Percentiles rank a stretch among this genome's conserved stretches.
phyloP scores from a whole-genome alignment of 192 early-diverging fungal genomes.

The Coemansia sp. region DNA sequence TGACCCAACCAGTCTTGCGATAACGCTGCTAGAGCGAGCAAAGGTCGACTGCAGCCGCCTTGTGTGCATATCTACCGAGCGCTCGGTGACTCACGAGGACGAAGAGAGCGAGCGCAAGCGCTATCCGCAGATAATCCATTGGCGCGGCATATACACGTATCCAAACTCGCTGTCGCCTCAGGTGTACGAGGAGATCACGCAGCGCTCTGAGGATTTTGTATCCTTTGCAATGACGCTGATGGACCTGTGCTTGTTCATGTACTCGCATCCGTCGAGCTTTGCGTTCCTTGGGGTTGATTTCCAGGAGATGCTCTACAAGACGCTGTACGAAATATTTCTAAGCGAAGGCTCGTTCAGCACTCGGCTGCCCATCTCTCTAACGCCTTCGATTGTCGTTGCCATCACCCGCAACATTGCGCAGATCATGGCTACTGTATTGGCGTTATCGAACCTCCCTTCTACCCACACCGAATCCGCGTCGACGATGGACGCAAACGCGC shows the following conservation, averaged over 20 bases:
- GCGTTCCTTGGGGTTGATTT: conserved; percentile 46
- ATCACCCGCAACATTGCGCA: conserved; percentile 51
- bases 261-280: conserved; percentile 52
- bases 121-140: conserved; percentile 44
- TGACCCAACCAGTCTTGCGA: conserved; percentile 36
- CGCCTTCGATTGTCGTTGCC: conserved; percentile 40
- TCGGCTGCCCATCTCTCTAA: conserved; percentile 41
- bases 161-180: conserved; percentile 49
- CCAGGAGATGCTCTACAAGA: conserved; percentile 52
- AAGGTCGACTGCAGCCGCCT: conserved; percentile 47
- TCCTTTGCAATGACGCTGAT: conserved; percentile 46
- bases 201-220: conserved; percentile 48
- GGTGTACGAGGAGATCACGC: conserved; percentile 46
- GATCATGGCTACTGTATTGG: conserved; percentile 47
- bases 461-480: background rate
- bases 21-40: conserved; percentile 42
- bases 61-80: conserved; percentile 47
- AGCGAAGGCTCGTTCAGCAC: conserved; percentile 43
- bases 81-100: conserved; percentile 33
- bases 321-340: conserved; percentile 48
- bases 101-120: conserved; percentile 28
- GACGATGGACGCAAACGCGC: background rate
- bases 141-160: conserved; percentile 44
- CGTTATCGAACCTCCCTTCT: conserved; percentile 28
- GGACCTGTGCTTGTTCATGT: conserved; percentile 52